Base-by-base conservation (phyloP, 163 green algal genomes). In the Chlorella variabilis region DNA sequence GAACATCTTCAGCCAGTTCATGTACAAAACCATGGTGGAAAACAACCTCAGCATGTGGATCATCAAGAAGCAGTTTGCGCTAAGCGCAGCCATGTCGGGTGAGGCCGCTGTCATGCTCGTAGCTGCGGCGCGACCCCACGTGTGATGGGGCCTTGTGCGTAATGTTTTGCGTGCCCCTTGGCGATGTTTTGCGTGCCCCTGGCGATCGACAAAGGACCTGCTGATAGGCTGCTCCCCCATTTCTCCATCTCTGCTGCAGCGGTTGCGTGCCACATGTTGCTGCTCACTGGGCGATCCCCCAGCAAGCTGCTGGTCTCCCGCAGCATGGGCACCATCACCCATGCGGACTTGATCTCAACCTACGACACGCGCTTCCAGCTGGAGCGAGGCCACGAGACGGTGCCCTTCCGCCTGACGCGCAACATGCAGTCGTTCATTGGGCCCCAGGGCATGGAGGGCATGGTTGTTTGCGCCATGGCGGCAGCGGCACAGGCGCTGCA, bases 401-500 rank as follows among this genome's bases (percentile, higher is more conserved):
- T 99, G 68, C 97, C 97, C 8, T 99, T 99, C 92, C 91, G 97
- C 27, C 91, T 99, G 11, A 99, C 97, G 1, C 90, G 97, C 78
- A 99, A 99, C 93, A 92, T 99, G 86, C 65, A 88, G 75, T 81
- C 80, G 15, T 89, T 86, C 54, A 85, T 89, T 21, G 85, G 85
- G 17, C 63, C 73, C 3, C 77, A 87, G 59, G 73, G 81, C 49
- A 63, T 85, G 61, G 85, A 89, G 27, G 85, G 85, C 49, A 54
- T 85, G 59, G 54, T 89, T 38, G 61, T 86, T 4, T 86, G 82
- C n/a, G 82, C 85, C 33, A 82, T 56, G n/a, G 49, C 70, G 11
- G 82, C 85, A 3, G 85, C 87, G 0, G 85, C 77, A 21, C 86
- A 90, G 73, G 90, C 86, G 39, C 51, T 94, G 61, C 68, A 89